Conservation (phyloP, 2,329 filamentous ascomycete species). For the Paramyrothecium roridum region DNA sequence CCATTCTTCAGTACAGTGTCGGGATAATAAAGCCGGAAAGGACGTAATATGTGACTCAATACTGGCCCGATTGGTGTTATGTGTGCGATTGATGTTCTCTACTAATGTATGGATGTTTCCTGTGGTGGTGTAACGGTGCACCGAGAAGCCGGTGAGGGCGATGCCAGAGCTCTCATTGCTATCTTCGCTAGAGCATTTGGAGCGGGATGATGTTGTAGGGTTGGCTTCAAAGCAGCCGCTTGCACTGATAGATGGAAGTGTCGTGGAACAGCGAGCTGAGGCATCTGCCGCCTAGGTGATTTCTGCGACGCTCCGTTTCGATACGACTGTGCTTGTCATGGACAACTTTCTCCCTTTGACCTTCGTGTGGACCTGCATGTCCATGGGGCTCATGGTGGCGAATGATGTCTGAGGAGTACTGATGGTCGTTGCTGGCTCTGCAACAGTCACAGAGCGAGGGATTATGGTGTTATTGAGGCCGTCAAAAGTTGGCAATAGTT, state of each 20-base stretch:
- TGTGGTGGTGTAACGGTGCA: conserved; percentile 16
- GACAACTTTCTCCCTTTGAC: conserved; percentile 11
- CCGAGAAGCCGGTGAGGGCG: conserved; percentile 8
- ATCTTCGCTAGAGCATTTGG: neutral
- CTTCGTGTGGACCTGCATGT: conserved; percentile 17
- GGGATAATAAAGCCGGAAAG: conserved; percentile 27
- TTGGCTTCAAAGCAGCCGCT: neutral
- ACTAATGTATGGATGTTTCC: conserved; percentile 13
- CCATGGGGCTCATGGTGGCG: conserved; percentile 14
- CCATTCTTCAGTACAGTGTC: conserved; percentile 29
- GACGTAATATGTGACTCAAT: conserved; percentile 25
- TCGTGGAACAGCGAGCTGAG: conserved; percentile 14
- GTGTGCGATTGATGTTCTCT: conserved; percentile 13
- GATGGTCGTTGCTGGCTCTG: conserved; percentile 30
- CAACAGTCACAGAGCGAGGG: conserved; percentile 14
- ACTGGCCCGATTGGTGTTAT: conserved; percentile 10
- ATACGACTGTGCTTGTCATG: conserved; percentile 23
- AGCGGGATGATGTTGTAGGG: neutral
- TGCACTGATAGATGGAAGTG: neutral
- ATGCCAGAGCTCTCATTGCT: neutral
- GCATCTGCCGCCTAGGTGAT: conserved; percentile 22
- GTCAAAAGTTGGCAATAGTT: conserved; percentile 3
- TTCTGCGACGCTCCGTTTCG: conserved; percentile 22
- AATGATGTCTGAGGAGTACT: conserved; percentile 27
- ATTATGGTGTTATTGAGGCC: conserved; percentile 17